Percentiles rank a stretch among this genome's conserved stretches.
These are phyloP conservation scores for Dillenia turbinata DNA, from an alignment of 164 flowering plant genomes.

Conservation along the genomic window DNA sequence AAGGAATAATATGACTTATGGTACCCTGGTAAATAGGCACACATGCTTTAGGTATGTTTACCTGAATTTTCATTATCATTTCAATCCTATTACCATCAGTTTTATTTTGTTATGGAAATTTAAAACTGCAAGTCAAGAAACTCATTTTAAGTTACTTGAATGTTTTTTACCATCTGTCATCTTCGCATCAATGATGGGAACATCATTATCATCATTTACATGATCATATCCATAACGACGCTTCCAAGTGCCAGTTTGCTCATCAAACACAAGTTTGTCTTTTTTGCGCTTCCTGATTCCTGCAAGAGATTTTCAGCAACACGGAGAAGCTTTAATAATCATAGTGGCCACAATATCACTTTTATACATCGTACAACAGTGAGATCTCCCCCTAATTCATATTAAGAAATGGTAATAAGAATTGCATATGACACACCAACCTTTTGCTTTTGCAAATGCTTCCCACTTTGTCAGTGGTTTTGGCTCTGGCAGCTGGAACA, in stretches of 20 bases:
- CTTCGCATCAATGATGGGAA: constrained; percentile 70
- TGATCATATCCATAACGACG: constrained; percentile 92
- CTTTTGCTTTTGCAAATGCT: constrained; percentile 73
- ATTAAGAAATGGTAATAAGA: neutral
- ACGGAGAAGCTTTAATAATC: neutral
- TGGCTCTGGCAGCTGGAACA: constrained; percentile 76
- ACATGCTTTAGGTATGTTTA: too few relatives aligned
- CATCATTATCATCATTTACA: constrained; percentile 69
- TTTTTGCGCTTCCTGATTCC: constrained; percentile 79
- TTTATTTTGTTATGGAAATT: neutral
- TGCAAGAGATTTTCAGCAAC: constrained; percentile 18
- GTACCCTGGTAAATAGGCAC: too few relatives aligned
- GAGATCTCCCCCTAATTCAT: too few relatives aligned
- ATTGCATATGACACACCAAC: constrained; percentile 22
- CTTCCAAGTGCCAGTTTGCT: constrained; percentile 75
- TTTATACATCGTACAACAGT: too few relatives aligned
- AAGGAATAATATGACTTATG: neutral
- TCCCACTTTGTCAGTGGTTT: constrained; percentile 96
- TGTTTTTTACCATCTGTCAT: constrained; percentile 41
- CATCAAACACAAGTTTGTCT: constrained; percentile 64
- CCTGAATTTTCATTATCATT: too few relatives aligned
- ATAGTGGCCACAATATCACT: neutral
- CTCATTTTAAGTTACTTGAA: neutral
- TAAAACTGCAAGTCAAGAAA: constrained; percentile 1
- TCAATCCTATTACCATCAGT: too few relatives aligned